phyloP scores from a whole-genome alignment of 2,329 filamentous ascomycete genomes.

The Penicillium sp. region DNA sequence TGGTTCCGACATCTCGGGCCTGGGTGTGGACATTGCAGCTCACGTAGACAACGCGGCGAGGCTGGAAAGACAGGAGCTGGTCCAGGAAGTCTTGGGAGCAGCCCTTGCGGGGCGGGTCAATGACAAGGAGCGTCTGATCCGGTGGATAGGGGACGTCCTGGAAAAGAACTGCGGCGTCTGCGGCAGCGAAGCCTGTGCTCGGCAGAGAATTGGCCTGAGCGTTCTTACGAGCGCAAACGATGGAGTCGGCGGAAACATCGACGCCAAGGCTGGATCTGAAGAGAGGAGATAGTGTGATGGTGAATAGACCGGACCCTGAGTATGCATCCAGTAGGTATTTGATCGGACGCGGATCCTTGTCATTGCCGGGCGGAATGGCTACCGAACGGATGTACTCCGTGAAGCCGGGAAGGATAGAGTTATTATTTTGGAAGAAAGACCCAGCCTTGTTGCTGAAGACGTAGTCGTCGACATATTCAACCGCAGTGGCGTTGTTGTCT shows the following conservation, averaged over 20 bases:
- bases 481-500: slow-evolving; percentile 74
- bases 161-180: slow-evolving; percentile 83
- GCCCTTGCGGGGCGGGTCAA: slow-evolving; percentile 95
- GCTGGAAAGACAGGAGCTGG: slow-evolving; percentile 75
- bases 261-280: slow-evolving; percentile 82
- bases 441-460: slow-evolving; percentile 88
- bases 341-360: slow-evolving; percentile 50
- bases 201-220: slow-evolving; percentile 71
- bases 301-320: slow-evolving; percentile 95
- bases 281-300: slow-evolving; percentile 80
- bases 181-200: slow-evolving; percentile 80
- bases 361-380: slow-evolving; percentile 57
- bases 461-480: slow-evolving; percentile 83
- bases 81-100: slow-evolving; percentile 80
- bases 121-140: slow-evolving; percentile 84
- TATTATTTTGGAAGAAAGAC: slow-evolving; percentile 99
- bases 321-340: slow-evolving; percentile 96
- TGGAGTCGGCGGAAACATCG: slow-evolving; percentile 78
- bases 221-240: slow-evolving; percentile 74
- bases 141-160: slow-evolving; percentile 68
- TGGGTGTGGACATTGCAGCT: slow-evolving; percentile 98
- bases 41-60: slow-evolving; percentile 82
- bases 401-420: slow-evolving; percentile 86
- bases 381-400: slow-evolving; percentile 81
- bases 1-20: slow-evolving; percentile 82